These are phyloP conservation scores for Astrothelium macrocarpum DNA, from an alignment of 495 filamentous ascomycete species.

Conservation along the genomic window DNA sequence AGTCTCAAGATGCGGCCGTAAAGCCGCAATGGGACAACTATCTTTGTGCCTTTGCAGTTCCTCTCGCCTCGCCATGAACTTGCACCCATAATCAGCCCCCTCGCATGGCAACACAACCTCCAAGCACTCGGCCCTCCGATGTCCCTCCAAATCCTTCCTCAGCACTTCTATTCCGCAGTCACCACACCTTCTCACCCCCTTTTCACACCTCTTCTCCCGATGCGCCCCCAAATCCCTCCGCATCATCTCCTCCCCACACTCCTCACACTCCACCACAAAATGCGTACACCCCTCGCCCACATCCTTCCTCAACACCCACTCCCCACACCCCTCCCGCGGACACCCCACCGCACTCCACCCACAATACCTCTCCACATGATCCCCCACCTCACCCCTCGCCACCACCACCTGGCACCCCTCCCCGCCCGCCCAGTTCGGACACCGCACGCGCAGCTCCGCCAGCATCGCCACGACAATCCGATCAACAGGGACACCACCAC, in stretches of 20 bases:
- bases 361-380: slow-evolving; percentile 70
- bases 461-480: slow-evolving; percentile 56
- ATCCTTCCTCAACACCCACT: slow-evolving; percentile 42
- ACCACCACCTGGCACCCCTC: slow-evolving; percentile 56
- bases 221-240: slow-evolving; percentile 51
- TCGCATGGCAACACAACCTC: slow-evolving; percentile 45
- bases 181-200: slow-evolving; percentile 40
- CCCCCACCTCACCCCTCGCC: slow-evolving; percentile 56
- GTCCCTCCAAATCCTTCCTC: slow-evolving; percentile 39
- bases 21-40: slow-evolving; percentile 47
- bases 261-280: slow-evolving; percentile 40
- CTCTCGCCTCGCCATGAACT: slow-evolving; percentile 39
- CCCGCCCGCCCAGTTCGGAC: slow-evolving; percentile 44
- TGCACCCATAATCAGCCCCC: slow-evolving; percentile 50
- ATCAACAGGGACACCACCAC: too few relatives aligned
- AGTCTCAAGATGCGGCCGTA: slow-evolving; percentile 48
- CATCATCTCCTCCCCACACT: slow-evolving; percentile 47
- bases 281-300: slow-evolving; percentile 51
- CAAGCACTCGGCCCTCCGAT: slow-evolving; percentile 42
- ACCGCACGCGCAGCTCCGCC: slow-evolving; percentile 64
- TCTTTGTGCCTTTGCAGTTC: slow-evolving; percentile 44
- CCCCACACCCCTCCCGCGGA: slow-evolving; percentile 34
- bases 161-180: slow-evolving; percentile 44
- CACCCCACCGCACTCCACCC: slow-evolving; percentile 57
- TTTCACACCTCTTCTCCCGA: slow-evolving; percentile 41